These are phyloP conservation scores for Fusarium temperatum DNA, from an alignment of 2,329 filamentous ascomycete species.

Conservation along the genomic window DNA sequence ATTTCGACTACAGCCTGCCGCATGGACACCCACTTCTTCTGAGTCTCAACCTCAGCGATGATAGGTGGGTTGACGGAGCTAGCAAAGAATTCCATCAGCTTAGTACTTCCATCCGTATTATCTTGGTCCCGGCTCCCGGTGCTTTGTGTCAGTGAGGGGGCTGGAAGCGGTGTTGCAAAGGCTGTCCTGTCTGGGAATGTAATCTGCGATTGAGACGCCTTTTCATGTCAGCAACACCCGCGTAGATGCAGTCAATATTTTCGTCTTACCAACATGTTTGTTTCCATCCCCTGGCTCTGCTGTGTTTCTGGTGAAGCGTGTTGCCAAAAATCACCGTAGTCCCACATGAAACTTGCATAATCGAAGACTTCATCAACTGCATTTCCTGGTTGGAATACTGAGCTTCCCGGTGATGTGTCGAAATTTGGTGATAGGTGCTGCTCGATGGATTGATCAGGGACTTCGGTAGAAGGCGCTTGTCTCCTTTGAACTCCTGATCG, in stretches of 20 bases:
- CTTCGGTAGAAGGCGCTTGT: constrained; percentile 10
- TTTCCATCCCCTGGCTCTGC: constrained; percentile 35
- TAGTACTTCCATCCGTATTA: constrained; percentile 23
- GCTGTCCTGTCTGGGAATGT: constrained; percentile 37
- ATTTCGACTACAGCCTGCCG: constrained; percentile 59
- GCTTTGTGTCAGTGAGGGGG: constrained; percentile 33
- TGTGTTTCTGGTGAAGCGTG: constrained; percentile 42
- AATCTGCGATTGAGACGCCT: constrained; percentile 38
- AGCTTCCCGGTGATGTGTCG: constrained; percentile 41
- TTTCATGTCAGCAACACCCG: neutral
- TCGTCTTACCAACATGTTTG: constrained; percentile 35
- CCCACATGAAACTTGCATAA: constrained; percentile 61
- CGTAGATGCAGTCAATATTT: no score
- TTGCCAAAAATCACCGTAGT: constrained; percentile 50
- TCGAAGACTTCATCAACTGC: constrained; percentile 56
- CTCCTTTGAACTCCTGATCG: constrained; percentile 35
- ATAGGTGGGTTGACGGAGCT: constrained; percentile 61
- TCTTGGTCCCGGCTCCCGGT: constrained; percentile 26
- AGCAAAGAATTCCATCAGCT: constrained; percentile 59
- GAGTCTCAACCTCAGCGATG: constrained; percentile 61
- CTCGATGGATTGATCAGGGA: constrained; percentile 9
- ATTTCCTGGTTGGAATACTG: constrained; percentile 41
- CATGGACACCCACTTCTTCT: constrained; percentile 61
- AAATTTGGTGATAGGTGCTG: constrained; percentile 42
- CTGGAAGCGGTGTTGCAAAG: constrained; percentile 31